A percentile compares a stretch with the other conserved stretches of the same genome.
Evolutionary conservation across 2,329 filamentous ascomycete genomes (phyloP).

Genomic region (Xylariaceae sp.): DNA sequence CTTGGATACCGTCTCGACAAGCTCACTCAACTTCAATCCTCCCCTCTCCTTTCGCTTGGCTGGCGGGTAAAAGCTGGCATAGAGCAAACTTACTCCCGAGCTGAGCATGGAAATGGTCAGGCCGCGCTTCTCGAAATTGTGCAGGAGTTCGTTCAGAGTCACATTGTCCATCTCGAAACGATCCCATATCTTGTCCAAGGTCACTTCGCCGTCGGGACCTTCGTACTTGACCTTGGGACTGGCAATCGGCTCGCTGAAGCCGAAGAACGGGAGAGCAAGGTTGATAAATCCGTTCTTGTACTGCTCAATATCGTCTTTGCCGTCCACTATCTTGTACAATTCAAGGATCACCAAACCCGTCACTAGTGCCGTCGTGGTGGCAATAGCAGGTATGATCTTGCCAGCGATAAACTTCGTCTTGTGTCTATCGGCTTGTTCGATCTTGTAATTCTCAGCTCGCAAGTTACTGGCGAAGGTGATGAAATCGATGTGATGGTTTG

Average conservation of each 20-base stretch:
- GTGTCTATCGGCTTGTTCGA: conserved; percentile 85
- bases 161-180: conserved; percentile 89
- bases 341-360: conserved; percentile 91
- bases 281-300: conserved; percentile 99
- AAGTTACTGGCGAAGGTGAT: conserved; percentile 97
- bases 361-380: conserved; percentile 92
- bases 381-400: conserved; percentile 98
- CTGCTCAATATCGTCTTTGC: conserved; percentile 94
- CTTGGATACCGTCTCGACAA: conserved; percentile 87
- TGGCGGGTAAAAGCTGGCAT: conserved; percentile 86
- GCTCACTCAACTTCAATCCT: conserved; percentile 78
- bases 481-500: conserved; percentile 98
- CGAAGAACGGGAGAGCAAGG: conserved; percentile 92
- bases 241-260: conserved; percentile 93
- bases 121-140: conserved; percentile 77
- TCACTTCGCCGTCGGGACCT: conserved; percentile 74
- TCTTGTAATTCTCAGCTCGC: conserved; percentile 97
- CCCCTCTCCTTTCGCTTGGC: conserved; percentile 78
- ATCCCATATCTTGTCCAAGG: conserved; percentile 96
- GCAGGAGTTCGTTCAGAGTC: conserved; percentile 78
- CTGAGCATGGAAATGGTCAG: conserved; percentile 88
- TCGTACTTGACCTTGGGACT: conserved; percentile 91
- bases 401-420: conserved; percentile 99
- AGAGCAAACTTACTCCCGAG: conserved; percentile 93
- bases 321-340: conserved; percentile 94